Conservation (phyloP, 192 early-diverging fungal genomes). For the Coemansia sp. region DNA sequence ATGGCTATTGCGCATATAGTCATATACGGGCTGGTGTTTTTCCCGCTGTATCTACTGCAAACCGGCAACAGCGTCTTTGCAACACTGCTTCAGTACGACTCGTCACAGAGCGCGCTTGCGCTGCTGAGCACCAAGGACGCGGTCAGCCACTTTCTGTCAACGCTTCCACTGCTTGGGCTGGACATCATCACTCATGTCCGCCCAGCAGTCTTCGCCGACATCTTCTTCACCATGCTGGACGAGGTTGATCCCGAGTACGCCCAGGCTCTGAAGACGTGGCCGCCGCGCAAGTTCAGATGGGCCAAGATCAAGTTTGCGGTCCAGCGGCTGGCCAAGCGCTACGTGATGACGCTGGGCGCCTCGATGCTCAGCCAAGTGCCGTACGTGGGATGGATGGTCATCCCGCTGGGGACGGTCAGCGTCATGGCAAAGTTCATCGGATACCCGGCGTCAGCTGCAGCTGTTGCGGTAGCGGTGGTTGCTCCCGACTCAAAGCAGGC, state of each 20-base stretch:
- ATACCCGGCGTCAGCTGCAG: conserved; percentile 28
- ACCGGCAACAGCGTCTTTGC: conserved; percentile 21
- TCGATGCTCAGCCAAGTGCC: conserved; percentile 25
- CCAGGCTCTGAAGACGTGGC: conserved; percentile 28
- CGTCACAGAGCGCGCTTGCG: conserved; percentile 25
- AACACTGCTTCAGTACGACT: conserved; percentile 31
- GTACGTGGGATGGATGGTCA: conserved; percentile 43
- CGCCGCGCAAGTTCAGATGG: conserved; percentile 36
- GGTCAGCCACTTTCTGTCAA: conserved; percentile 32
- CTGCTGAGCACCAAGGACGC: conserved; percentile 39
- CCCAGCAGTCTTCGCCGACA: conserved; percentile 28
- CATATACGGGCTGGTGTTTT: conserved; percentile 24
- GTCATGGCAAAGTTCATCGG: conserved; percentile 49
- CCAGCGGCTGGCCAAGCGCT: conserved; percentile 34
- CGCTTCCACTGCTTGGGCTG: conserved; percentile 41
- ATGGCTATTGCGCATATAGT: conserved; percentile 25
- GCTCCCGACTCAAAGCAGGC: conserved; percentile 27
- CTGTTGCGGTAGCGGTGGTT: conserved; percentile 19
- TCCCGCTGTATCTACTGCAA: conserved; percentile 37
- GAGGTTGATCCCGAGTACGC: conserved; percentile 44
- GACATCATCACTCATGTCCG: conserved; percentile 35
- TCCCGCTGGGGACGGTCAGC: conserved; percentile 30
- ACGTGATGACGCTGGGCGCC: conserved; percentile 37
- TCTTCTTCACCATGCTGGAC: conserved; percentile 43
- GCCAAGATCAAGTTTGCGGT: conserved; percentile 36